These are phyloP conservation scores for Acer campestre DNA, from an alignment of 345 rosid genomes.

Conservation along the genomic window DNA sequence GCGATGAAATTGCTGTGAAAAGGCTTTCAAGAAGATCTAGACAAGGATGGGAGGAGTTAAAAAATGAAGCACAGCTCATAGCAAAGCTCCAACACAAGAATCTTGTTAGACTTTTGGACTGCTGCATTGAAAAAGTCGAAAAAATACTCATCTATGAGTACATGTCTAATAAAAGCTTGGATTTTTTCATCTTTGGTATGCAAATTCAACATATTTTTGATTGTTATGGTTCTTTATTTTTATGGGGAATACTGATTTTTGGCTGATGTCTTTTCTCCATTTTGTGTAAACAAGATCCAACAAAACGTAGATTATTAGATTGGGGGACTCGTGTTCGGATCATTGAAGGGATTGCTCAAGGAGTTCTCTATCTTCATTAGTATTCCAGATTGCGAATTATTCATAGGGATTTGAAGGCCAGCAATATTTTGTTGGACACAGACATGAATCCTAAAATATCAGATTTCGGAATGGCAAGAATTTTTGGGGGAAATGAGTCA, in stretches of 20 bases:
- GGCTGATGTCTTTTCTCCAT: background rate
- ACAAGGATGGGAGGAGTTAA: conserved; percentile 50
- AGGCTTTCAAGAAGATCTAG: conserved; percentile 46
- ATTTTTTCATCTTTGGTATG: conserved; percentile 51
- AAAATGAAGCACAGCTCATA: conserved; percentile 41
- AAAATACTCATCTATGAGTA: conserved; percentile 34
- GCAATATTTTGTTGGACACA: conserved; percentile 50
- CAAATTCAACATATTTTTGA: no score
- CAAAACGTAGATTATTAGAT: conserved; percentile 21
- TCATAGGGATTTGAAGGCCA: conserved; percentile 52
- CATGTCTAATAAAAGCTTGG: conserved; percentile 41
- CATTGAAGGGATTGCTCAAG: conserved; percentile 47
- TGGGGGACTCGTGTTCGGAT: conserved; percentile 42
- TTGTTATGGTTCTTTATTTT: background rate
- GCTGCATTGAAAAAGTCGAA: conserved; percentile 32
- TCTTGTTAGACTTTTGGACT: conserved; percentile 50
- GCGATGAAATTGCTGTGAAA: conserved; percentile 54
- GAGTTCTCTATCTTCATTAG: conserved; percentile 58
- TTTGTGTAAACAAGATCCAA: conserved; percentile 28
- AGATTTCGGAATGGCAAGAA: conserved; percentile 54
- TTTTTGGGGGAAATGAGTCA: conserved; percentile 41
- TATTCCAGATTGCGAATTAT: conserved; percentile 52
- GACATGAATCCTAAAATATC: conserved; percentile 55
- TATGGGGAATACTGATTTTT: background rate
- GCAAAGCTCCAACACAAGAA: conserved; percentile 59